Evolutionary conservation across 2,329 filamentous ascomycete genomes (phyloP).

Genomic region (Sporothrix globosa): DNA sequence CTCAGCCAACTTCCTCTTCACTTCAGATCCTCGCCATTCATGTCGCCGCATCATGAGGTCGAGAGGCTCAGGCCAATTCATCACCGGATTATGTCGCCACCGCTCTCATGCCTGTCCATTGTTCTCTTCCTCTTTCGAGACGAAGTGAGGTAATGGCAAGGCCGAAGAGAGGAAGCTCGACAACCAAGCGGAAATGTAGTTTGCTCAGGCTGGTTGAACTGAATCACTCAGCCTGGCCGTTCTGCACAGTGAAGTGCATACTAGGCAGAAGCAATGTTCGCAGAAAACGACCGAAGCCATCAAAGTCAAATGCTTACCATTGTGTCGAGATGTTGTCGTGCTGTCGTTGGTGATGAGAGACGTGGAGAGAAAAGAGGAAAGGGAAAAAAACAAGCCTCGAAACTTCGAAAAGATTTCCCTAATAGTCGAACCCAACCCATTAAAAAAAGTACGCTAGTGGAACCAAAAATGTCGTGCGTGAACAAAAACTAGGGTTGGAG

Average conservation of each 20-base stretch:
- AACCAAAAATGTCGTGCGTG: constrained; percentile 32
- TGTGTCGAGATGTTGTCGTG: constrained; percentile 52
- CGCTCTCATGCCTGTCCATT: not conserved
- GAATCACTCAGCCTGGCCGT: constrained; percentile 34
- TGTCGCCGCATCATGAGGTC: constrained; percentile 32
- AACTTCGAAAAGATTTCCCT: constrained; percentile 25
- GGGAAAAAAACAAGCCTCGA: constrained; percentile 12
- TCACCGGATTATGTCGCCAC: constrained; percentile 48
- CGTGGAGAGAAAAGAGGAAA: constrained; percentile 38
- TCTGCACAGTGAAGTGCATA: constrained; percentile 36
- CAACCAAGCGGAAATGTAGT: constrained; percentile 31
- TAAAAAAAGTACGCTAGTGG: constrained; percentile 26
- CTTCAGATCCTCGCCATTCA: not conserved
- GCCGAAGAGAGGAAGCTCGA: constrained; percentile 32
- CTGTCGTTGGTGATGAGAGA: constrained; percentile 41
- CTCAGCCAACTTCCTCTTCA: constrained; percentile 42
- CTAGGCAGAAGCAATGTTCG: constrained; percentile 41
- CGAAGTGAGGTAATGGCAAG: constrained; percentile 41
- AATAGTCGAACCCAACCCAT: not conserved
- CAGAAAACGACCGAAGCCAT: constrained; percentile 42
- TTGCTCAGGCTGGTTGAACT: constrained; percentile 31
- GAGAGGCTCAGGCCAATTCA: constrained; percentile 67
- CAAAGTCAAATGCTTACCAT: constrained; percentile 63
- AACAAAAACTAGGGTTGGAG: constrained; percentile 37
- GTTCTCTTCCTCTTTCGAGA: constrained; percentile 44